Percentiles rank a stretch among this genome's conserved stretches.
Conservation (phyloP, 148 eudicot genomes). For the Fagopyrum esculentum region DNA sequence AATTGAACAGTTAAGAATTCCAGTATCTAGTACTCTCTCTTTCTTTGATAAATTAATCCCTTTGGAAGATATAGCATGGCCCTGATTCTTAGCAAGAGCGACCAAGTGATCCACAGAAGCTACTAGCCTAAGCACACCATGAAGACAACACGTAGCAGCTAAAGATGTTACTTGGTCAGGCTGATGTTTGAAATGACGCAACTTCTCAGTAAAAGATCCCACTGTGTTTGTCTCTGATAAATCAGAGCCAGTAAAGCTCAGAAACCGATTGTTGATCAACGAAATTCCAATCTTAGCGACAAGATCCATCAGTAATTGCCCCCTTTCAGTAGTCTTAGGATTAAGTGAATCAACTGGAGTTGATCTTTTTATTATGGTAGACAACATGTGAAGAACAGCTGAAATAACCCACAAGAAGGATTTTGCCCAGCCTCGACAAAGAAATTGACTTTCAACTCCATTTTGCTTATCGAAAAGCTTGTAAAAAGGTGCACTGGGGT, state of each 20-base stretch:
- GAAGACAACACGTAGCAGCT: slow-evolving; percentile 65
- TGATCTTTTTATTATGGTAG: slow-evolving; percentile 47
- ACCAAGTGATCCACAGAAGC: slow-evolving; percentile 59
- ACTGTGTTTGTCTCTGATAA: slow-evolving; percentile 16
- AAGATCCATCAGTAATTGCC: slow-evolving; percentile 59
- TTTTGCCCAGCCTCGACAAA: slow-evolving; percentile 18
- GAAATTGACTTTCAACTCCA: slow-evolving; percentile 16
- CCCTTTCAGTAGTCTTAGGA: slow-evolving; percentile 21
- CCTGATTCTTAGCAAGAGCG: slow-evolving; percentile 27
- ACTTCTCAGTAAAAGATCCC: slow-evolving; percentile 36
- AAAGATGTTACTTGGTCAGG: slow-evolving; percentile 45
- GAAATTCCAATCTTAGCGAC: slow-evolving; percentile 51
- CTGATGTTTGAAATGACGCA: slow-evolving; percentile 47
- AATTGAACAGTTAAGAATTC: slow-evolving; percentile 44
- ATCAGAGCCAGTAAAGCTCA: slow-evolving; percentile 30
- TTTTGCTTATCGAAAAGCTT: slow-evolving; percentile 25
- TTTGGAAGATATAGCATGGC: slow-evolving; percentile 17
- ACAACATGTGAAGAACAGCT: slow-evolving; percentile 61
- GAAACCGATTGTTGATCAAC: slow-evolving; percentile 40
- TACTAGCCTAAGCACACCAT: slow-evolving; percentile 40
- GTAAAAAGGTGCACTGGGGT: slow-evolving; percentile 28
- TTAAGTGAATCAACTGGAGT: slow-evolving; percentile 39
- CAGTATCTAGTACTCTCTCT: slow-evolving; percentile 39
- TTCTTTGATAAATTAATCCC: slow-evolving; percentile 19
- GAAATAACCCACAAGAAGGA: slow-evolving; percentile 68